Evolutionary conservation across 768 basidiomycete genomes (phyloP), one percentile per base, ranked within the genome.

Genomic region (Crassisporium funariophilum): DNA sequence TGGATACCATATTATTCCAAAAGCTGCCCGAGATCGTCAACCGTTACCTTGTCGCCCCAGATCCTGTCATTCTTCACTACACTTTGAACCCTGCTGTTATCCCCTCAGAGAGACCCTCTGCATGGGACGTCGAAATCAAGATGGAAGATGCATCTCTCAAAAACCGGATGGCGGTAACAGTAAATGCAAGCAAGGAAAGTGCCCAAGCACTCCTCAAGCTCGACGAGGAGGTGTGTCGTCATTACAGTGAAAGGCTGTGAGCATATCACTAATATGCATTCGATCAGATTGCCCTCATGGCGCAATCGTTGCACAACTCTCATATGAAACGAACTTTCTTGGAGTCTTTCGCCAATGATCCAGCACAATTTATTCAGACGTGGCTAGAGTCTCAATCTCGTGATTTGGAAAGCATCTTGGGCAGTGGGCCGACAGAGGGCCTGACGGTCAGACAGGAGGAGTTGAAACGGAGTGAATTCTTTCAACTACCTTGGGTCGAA

Each of bases 331-430:
- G 84, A 17, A 86, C 89, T 6, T 98, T 98, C 68, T 69, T 98
- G 34, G 78, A 83, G 52, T 81, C 83, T 1, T 97, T 97, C 60
- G 82, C 91, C 10, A 71, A 79, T 0, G 82, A 93, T 39, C 91
- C 95, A 6, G 74, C 83, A 5, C 74, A 76, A 53, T 89, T 98
- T 62, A 88, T 94, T 46, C 87, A 94, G 59, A 87, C 82, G 2
- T 97, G 92, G 92, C 65, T 98, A 13, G 88, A 88, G 56, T 93
- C 90, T 2, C 95, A 98, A 64, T 90, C 92, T 37, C 79, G 91
- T 11, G 95, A 98, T 67, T 66, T 98, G 35, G 91, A 95, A 68
- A 87, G 81, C 47, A 76, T 95, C 47, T 74, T 97, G n/a, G 92
- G 91, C 22, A 91, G 87, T 61, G 92, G 91, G 1, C 82, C 87